Evolutionary conservation across 2,329 filamentous ascomycete genomes (phyloP).

Genomic region (Aspergillus sp.): DNA sequence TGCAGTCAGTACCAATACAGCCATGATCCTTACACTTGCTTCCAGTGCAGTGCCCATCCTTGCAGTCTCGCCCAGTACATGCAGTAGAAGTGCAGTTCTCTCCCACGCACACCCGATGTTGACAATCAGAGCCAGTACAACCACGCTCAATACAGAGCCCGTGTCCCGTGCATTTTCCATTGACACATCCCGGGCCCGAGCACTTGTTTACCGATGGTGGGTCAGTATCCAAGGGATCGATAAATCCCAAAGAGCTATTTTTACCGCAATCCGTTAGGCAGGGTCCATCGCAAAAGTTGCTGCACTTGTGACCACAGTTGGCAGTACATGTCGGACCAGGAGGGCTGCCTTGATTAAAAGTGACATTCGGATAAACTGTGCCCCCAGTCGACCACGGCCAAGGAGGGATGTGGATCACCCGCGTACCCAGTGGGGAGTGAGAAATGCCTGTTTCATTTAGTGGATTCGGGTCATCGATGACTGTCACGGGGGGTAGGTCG

Average conservation of each 20-base stretch:
- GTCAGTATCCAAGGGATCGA: slow-evolving; percentile 16
- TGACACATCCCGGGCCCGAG: slow-evolving; percentile 13
- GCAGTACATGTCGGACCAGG: slow-evolving; percentile 17
- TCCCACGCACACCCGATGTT: slow-evolving; percentile 12
- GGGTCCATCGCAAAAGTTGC: slow-evolving; percentile 14
- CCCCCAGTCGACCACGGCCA: slow-evolving; percentile 18
- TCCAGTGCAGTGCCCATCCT: slow-evolving; percentile 6
- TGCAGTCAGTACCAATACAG: slow-evolving; percentile 16
- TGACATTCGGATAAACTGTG: slow-evolving; percentile 10
- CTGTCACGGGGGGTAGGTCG: too few species aligned
- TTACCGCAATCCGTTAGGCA: slow-evolving; percentile 10
- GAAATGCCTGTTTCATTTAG: too few species aligned
- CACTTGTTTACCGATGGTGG: slow-evolving; percentile 15
- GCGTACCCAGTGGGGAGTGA: too few species aligned
- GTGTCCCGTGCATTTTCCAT: slow-evolving; percentile 7
- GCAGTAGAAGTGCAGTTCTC: slow-evolving; percentile 13
- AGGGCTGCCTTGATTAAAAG: slow-evolving; percentile 13
- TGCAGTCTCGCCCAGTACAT: slow-evolving; percentile 12
- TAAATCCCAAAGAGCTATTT: slow-evolving; percentile 8
- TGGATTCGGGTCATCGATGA: too few species aligned
- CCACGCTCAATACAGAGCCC: slow-evolving; percentile 12
- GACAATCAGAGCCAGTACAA: slow-evolving; percentile 16
- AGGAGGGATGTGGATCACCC: slow-evolving; percentile 18
- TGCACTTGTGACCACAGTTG: slow-evolving; percentile 16
- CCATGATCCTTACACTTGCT: slow-evolving; percentile 13